Evolutionary conservation across 1,284 basidiomycete genomes (phyloP).

Genomic region (Sanghuangporus baumii): DNA sequence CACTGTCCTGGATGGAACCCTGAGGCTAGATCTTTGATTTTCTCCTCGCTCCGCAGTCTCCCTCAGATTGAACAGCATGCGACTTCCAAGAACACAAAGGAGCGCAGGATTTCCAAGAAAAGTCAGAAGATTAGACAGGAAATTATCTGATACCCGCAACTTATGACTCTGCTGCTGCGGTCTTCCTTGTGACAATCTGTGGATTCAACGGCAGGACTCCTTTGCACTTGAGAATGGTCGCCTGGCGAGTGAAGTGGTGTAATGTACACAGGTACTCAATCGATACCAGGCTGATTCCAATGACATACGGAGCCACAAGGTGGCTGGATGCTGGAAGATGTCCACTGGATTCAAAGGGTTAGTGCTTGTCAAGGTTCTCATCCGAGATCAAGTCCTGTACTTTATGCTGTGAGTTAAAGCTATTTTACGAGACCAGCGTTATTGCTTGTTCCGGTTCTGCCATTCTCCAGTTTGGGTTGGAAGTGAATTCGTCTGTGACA

Average conservation of each 20-base stretch:
- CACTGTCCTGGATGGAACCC: background rate
- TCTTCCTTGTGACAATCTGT: background rate
- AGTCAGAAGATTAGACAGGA: background rate
- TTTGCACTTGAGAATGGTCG: background rate
- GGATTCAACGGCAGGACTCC: background rate
- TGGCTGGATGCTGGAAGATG: background rate
- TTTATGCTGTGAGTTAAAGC: background rate
- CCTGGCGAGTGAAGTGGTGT: background rate
- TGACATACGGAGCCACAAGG: background rate
- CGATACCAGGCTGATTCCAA: background rate
- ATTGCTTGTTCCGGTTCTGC: background rate
- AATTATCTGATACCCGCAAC: background rate
- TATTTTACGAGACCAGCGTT: background rate
- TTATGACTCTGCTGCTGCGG: background rate
- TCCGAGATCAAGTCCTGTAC: background rate
- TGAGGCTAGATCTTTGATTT: constrained; percentile 4
- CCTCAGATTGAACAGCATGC: background rate
- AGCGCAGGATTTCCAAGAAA: background rate
- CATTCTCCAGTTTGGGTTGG: background rate
- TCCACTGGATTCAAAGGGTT: background rate
- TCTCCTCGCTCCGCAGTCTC: background rate
- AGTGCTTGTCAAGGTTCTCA: background rate
- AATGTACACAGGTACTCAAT: background rate
- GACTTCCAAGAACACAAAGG: background rate
- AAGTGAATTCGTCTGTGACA: too few relatives aligned